Conservation (phyloP, 192 early-diverging fungal genomes). For the Tieghemiomyces parasiticus region DNA sequence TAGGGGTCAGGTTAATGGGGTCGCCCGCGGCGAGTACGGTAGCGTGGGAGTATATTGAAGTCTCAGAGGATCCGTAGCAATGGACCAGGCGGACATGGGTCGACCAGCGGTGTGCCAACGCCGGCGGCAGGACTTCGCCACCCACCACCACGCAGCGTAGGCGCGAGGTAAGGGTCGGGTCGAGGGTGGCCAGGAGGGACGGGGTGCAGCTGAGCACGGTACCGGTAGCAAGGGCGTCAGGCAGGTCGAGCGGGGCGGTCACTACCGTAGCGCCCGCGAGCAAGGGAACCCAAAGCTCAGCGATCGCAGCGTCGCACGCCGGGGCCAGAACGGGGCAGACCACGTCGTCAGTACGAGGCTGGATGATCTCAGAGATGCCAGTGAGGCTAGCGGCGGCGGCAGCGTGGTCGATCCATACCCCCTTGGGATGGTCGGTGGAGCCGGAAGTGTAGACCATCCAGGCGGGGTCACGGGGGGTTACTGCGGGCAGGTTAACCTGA, state of each 20-base stretch:
- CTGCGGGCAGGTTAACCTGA: too few species aligned
- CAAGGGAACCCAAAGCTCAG: slow-evolving; percentile 2
- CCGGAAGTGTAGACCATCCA: slow-evolving; percentile 10
- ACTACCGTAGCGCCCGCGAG: neutral
- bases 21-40: neutral
- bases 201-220: slow-evolving; percentile 1
- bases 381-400: neutral
- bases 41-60: neutral
- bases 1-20: slow-evolving; percentile 14
- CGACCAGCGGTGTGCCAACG: neutral
- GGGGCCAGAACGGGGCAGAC: neutral
- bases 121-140: neutral
- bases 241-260: neutral
- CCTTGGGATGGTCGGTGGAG: slow-evolving; percentile 10
- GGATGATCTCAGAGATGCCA: neutral
- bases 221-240: neutral
- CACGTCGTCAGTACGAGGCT: neutral
- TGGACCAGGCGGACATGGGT: neutral
- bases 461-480: neutral
- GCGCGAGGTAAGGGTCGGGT: neutral
- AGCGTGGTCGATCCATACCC: slow-evolving; percentile 2
- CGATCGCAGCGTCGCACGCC: slow-evolving; percentile 7
- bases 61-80: slow-evolving; percentile 7
- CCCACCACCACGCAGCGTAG: neutral
- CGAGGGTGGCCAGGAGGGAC: neutral